Evolutionary conservation across 495 filamentous ascomycete genomes (phyloP).

Genomic region (Amniculicola lignicola): DNA sequence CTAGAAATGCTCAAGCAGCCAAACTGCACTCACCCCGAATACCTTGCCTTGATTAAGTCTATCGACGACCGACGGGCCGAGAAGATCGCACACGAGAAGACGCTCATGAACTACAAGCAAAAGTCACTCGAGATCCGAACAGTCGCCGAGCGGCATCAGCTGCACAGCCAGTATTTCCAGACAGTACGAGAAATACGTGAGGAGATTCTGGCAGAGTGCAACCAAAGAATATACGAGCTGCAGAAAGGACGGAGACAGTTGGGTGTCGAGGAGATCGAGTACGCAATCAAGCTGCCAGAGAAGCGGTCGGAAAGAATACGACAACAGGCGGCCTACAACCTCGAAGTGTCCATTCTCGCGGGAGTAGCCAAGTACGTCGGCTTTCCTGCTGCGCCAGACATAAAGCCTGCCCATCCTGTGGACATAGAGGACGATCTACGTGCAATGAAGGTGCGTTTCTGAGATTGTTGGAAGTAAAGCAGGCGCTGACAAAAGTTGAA

Average conservation of each 20-base stretch:
- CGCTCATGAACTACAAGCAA: slow-evolving; percentile 67
- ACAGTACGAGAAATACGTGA: slow-evolving; percentile 77
- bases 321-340: slow-evolving; percentile 84
- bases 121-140: slow-evolving; percentile 67
- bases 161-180: slow-evolving; percentile 85
- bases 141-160: slow-evolving; percentile 74
- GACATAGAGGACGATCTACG: slow-evolving; percentile 84
- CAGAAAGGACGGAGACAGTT: slow-evolving; percentile 74
- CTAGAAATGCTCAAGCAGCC: slow-evolving; percentile 74
- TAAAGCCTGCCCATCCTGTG: slow-evolving; percentile 64
- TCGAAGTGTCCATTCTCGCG: slow-evolving; percentile 84
- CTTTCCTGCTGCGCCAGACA: slow-evolving; percentile 88
- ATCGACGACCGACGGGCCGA: slow-evolving; percentile 76
- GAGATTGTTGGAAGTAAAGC: neutral
- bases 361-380: slow-evolving; percentile 92
- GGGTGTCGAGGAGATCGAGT: slow-evolving; percentile 77
- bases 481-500: slow-evolving; percentile 7
- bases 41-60: slow-evolving; percentile 77
- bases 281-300: slow-evolving; percentile 57
- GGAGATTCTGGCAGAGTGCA: slow-evolving; percentile 69
- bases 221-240: slow-evolving; percentile 86
- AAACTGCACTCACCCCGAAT: slow-evolving; percentile 81
- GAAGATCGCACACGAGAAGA: slow-evolving; percentile 70
- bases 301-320: slow-evolving; percentile 67
- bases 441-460: slow-evolving; percentile 76